A percentile compares a stretch with the other conserved stretches of the same genome.
Conservation (phyloP, 108 stramenopile genomes). For the Parietichytrium sp. region DNA sequence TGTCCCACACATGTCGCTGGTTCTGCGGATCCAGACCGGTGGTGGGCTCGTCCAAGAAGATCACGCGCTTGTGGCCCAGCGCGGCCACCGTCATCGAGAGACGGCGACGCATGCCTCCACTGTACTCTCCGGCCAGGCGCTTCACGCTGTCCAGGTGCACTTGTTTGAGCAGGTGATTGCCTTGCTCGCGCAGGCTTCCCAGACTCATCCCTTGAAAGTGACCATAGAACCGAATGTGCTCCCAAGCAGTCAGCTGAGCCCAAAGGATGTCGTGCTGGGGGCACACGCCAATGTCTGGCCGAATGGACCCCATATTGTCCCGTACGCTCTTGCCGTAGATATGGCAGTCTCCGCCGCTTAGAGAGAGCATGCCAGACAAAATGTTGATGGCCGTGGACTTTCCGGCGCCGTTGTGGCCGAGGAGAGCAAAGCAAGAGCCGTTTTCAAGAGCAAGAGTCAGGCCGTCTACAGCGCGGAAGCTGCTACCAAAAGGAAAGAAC, state of each 20-base stretch:
- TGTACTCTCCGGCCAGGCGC: conserved; percentile 43
- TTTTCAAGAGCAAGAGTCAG: too few relatives aligned
- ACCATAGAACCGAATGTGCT: conserved; percentile 61
- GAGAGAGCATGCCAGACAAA: conserved; percentile 68
- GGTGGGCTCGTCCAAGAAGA: conserved; percentile 82
- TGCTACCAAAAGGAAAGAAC: too few relatives aligned
- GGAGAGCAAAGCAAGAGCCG: conserved; percentile 50
- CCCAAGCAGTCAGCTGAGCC: conserved; percentile 58
- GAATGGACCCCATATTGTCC: conserved; percentile 3
- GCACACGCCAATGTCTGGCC: conserved; percentile 51
- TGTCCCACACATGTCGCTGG: conserved; percentile 76
- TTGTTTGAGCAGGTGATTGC: background rate
- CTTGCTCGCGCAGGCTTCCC: conserved; percentile 35
- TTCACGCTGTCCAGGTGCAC: conserved; percentile 62
- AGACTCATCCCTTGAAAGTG: conserved; percentile 48
- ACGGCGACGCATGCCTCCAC: conserved; percentile 83
- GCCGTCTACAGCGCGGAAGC: too few relatives aligned
- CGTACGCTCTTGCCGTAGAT: conserved; percentile 50
- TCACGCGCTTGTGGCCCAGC: conserved; percentile 67
- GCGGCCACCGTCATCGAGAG: conserved; percentile 79
- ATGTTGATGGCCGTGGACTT: conserved; percentile 75
- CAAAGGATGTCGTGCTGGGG: conserved; percentile 67
- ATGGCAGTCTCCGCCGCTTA: conserved; percentile 64
- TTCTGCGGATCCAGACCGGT: conserved; percentile 58
- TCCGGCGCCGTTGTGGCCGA: conserved; percentile 74